Evolutionary conservation across 164 flowering plant species (phyloP).

Genomic region (Vitis riparia): DNA sequence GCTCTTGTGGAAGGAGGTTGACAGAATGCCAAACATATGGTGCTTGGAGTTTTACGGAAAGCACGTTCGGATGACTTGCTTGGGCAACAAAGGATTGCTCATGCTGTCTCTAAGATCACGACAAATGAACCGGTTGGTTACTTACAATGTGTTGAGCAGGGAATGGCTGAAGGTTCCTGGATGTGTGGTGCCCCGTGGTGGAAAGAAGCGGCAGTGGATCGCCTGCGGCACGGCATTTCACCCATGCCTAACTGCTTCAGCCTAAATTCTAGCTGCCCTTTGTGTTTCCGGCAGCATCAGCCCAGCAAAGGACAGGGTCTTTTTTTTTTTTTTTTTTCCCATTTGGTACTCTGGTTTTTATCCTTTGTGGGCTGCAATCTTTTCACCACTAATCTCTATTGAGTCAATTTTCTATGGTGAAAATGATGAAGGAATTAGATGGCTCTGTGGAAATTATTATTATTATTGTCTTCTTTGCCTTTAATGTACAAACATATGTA

Average conservation of each 20-base stretch:
- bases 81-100: conserved; percentile 92
- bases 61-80: conserved; percentile 93
- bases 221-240: conserved; percentile 87
- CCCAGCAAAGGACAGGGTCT: neutral
- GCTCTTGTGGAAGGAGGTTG: conserved; percentile 99
- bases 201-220: conserved; percentile 81
- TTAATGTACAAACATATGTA: conserved; percentile 12
- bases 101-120: conserved; percentile 82
- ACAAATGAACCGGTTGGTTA: conserved; percentile 79
- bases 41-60: conserved; percentile 99
- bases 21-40: conserved; percentile 99
- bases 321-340: neutral
- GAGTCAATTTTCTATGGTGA: neutral
- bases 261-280: conserved; percentile 31
- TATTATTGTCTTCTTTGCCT: neutral
- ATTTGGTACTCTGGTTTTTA: neutral
- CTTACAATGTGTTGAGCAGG: conserved; percentile 59
- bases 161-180: conserved; percentile 87
- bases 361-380: neutral
- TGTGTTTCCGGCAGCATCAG: neutral
- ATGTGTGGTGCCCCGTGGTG: conserved; percentile 55
- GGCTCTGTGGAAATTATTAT: too few relatives aligned
- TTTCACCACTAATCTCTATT: neutral
- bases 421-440: too few relatives aligned
- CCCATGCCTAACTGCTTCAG: conserved; percentile 71